Base-by-base conservation (phyloP, 768 basidiomycete genomes). In the Candolleomyces efflorescens region DNA sequence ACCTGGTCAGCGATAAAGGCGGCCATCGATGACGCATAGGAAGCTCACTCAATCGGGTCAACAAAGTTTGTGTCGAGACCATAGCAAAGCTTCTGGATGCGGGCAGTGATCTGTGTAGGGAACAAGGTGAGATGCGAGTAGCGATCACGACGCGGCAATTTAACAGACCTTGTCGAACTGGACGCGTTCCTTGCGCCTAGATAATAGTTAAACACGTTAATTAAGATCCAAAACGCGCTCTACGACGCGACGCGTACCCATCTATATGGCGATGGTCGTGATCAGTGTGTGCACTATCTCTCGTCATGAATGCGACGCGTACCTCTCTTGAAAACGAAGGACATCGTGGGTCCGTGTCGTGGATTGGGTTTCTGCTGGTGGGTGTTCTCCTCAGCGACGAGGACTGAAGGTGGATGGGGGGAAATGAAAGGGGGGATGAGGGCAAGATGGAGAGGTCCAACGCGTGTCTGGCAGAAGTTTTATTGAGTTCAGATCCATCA, bases 11-110 rank as follows among this genome's bases (percentile, higher is more conserved):
- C 3, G 48, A 3, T 4, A 26, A n/a, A 26, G 27, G 45, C 18
- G 18, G n/a, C 39, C 12, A 36, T 37, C 38, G 11, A 9, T 17
- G 10, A 10, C n/a, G 17, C 27, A 17, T 27, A 15, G 17, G 9
- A 20, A 13, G 63, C 87, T 55, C 67, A 91, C 92, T 97, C 95
- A 38, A 97, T 90, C 3, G 97, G 90, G 64, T 97, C 92, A 22
- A 99, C 87, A 61, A 93, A 89, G 66, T 95, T 89, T 56, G 82
- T 77, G 71, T 99, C 95, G 20, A 99, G 85, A 59, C 97, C 97
- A 71, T 98, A 98, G 67, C 94, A 97, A 17, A 99, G 83, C 75
- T 94, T 94, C 68, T 85, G 83, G 62, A 94, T 85, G 63, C 92
- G 79, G 10, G 90, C 84, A 1, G 92, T 94, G 71, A 94, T 94